Evolutionary conservation across 495 filamentous ascomycete genomes (phyloP).

Genomic region (Penicillium herquei): DNA sequence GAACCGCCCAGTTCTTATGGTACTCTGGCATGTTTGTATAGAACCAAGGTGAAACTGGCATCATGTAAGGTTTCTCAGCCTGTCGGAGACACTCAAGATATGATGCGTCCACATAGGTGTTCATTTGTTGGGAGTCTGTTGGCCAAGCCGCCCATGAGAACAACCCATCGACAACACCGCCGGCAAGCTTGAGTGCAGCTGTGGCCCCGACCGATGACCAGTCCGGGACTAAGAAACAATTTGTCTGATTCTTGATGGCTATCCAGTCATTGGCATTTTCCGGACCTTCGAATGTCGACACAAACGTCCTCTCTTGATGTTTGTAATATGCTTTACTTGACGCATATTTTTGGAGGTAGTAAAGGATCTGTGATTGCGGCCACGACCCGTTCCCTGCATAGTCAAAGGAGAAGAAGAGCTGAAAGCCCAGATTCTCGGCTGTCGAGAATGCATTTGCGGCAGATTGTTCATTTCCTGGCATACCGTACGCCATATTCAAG

Average conservation of each 20-base stretch:
- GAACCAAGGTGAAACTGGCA: conserved; percentile 77
- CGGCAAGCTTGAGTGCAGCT: conserved; percentile 30
- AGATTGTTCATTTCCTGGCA: conserved; percentile 42
- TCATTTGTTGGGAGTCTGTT: conserved; percentile 51
- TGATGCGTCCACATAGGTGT: conserved; percentile 49
- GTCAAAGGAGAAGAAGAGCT: conserved; percentile 72
- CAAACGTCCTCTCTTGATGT: conserved; percentile 54
- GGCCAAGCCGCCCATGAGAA: conserved; percentile 80
- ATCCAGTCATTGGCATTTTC: conserved; percentile 58
- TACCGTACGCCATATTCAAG: conserved; percentile 60
- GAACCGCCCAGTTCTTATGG: conserved; percentile 73
- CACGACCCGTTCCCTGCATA: conserved; percentile 58
- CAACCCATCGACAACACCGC: conserved; percentile 55
- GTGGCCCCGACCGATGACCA: conserved; percentile 57
- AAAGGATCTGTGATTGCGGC: conserved; percentile 52
- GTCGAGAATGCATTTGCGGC: conserved; percentile 53
- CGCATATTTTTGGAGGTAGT: conserved; percentile 56
- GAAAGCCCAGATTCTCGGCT: conserved; percentile 56
- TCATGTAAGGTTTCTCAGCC: conserved; percentile 67
- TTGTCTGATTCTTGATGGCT: conserved; percentile 49
- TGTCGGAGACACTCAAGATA: conserved; percentile 44
- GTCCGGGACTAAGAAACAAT: conserved; percentile 61
- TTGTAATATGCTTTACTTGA: conserved; percentile 51
- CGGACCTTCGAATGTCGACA: conserved; percentile 73
- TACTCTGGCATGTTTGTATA: conserved; percentile 68